A percentile compares a stretch with the other conserved stretches of the same genome.
phyloP scores from a whole-genome alignment of 1,139 yeast genomes.

The Blastobotrys arbuscula region DNA sequence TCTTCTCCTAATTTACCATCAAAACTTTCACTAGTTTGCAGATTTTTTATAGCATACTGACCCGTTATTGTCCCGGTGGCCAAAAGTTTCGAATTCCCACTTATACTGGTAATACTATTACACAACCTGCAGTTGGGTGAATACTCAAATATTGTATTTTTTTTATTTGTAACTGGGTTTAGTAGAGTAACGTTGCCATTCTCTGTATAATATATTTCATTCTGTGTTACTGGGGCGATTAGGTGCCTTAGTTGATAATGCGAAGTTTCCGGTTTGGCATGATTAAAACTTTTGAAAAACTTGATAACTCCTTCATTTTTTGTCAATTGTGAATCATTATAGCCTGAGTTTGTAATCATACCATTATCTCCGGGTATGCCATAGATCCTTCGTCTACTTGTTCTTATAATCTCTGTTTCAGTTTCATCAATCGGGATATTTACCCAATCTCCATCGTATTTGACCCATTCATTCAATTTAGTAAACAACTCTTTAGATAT shows the following conservation, averaged over 20 bases:
- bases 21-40: conserved; percentile 27
- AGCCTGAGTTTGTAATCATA: background rate
- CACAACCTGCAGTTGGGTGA: conserved; percentile 4
- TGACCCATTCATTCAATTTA: background rate
- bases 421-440: background rate
- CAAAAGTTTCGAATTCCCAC: conserved; percentile 41
- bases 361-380: no score
- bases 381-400: background rate
- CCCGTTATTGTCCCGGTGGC: conserved; percentile 57
- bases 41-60: conserved; percentile 40
- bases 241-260: conserved; percentile 56
- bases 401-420: background rate
- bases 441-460: background rate
- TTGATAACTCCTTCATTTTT: background rate
- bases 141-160: background rate
- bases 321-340: background rate
- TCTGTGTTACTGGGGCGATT: conserved; percentile 40
- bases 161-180: conserved; percentile 24
- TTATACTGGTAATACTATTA: conserved; percentile 45
- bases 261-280: conserved; percentile 44
- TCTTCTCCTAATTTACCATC: conserved; percentile 35
- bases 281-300: conserved; percentile 36
- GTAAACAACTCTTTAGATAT: background rate
- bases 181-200: conserved; percentile 26
- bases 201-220: conserved; percentile 35